Conservation (phyloP, 495 filamentous ascomycete species). For the Niebla homalea region DNA sequence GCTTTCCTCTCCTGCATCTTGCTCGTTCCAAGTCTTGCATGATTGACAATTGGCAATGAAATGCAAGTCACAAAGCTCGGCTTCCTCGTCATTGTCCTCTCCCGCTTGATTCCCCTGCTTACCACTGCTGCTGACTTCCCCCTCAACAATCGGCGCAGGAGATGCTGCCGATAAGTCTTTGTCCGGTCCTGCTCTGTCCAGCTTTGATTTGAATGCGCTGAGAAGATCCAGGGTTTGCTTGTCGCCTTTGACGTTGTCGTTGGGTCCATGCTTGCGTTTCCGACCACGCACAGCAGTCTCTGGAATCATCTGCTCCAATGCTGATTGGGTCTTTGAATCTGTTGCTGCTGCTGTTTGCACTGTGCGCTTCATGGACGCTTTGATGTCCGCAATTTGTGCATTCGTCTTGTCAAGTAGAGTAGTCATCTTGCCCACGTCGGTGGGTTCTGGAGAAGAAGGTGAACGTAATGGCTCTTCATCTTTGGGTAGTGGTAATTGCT, state of each 20-base stretch:
- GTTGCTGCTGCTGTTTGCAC: conserved; percentile 43
- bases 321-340: conserved; percentile 47
- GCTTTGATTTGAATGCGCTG: conserved; percentile 63
- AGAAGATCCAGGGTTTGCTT: conserved; percentile 50
- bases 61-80: conserved; percentile 70
- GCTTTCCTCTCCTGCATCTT: conserved; percentile 29
- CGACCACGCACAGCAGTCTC: conserved; percentile 65
- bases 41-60: conserved; percentile 90
- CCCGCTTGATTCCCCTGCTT: conserved; percentile 13
- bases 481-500: conserved; percentile 33
- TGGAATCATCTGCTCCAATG: conserved; percentile 72
- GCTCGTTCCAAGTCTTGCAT: conserved; percentile 63
- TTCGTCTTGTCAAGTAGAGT: conserved; percentile 64
- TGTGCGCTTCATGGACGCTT: conserved; percentile 82
- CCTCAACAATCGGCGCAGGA: conserved; percentile 15
- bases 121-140: conserved; percentile 23
- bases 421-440: conserved; percentile 37
- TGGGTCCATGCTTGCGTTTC: conserved; percentile 51
- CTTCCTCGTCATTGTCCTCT: conserved; percentile 46
- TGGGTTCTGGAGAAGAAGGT: conserved; percentile 34
- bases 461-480: conserved; percentile 38
- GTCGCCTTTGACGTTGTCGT: conserved; percentile 39
- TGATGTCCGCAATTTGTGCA: conserved; percentile 79
- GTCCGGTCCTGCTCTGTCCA: conserved; percentile 46
- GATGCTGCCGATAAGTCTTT: conserved; percentile 13